Base-by-base conservation (phyloP, 1,284 basidiomycete species). In the Irpex lacteus region DNA sequence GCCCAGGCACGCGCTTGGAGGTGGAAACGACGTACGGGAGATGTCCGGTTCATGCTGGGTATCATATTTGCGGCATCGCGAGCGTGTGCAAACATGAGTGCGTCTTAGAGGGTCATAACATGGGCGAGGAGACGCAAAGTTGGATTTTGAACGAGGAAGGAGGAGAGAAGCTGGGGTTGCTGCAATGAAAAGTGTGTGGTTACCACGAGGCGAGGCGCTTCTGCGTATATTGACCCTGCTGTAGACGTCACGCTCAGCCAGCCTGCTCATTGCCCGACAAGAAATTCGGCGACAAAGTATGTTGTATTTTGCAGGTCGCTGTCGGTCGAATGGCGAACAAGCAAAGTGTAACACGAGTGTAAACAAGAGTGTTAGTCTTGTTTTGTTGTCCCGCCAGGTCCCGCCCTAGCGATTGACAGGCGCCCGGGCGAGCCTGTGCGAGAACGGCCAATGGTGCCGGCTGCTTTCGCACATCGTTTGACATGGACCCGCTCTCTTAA, bases 71-170 rank as follows among this genome's bases (percentile, higher is more conserved):
- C 18, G 34, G 26, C 54, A 56, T 56, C 26, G 32, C 34, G 26
- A 56, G 54, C 54, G 54, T 56, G 54, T 56, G 21, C 37, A 56
- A 34, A 26, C 54, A 56, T 56, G 18, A 56, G 34, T 56, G 54
- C 26, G 54, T 56, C 26, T 18, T 34, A 15, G 32, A 36, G 13
- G 54, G 54, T 56, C 54, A 36, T 56, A 56, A 26, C 54, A 56
- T 56, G 54, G 26, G 26, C 11, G 54, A 56, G 26, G 13, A 21
- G 21, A 36, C 9, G 19, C 11, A 56, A 7, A 36, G 54, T 18
- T 32, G 54, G 13, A 21, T 18, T 18, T 19, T 34, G 54, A 9
- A 56, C 21, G 32, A 36, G 26, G 18, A 9, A 34, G 54, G 34
- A 26, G 54, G 26, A 9, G 54, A 56, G 54, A 26, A 26, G 26